Base-by-base conservation (phyloP, 176 grass and related monocot species). In the Canna indica region DNA sequence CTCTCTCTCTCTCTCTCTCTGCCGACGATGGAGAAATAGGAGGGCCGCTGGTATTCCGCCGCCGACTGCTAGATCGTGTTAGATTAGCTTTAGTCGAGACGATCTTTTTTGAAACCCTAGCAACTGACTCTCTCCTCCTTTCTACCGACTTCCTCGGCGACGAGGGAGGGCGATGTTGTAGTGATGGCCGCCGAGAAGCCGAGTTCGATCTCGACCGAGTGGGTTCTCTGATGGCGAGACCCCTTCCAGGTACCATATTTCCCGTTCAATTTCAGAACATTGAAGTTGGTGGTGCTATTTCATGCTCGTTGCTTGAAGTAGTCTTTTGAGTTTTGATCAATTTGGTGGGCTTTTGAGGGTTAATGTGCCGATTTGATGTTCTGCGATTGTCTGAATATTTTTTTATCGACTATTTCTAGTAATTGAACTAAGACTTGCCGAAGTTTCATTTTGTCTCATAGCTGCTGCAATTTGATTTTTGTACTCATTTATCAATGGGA, bases 161-260 rank as follows among this genome's bases (percentile, higher is more conserved):
- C 35, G 20, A 66, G 35, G 63, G 63, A 39, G 63, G 35, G 63
- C 18, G 63, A 66, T 66, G 63, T 34, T 66, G 63, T 16, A 41
- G 34, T 27, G 32, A 66, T 66, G 63, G 18, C 61, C 35, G 63
- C 18, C 20, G 20, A 41, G 63, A 66, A 36, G 22, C 63, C 63
- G 41, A 44, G 41, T 44, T 44, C 7, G 63, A 66, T 38, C 63
- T 41, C 29, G 33, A 66, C 39, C 63, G 8, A 38, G 35, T 38
- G 35, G 33, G 17, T 41, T 66, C 33, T 38, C 63, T 1, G 63
- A 66, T 25, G 63, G 35, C 63, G 63, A 66, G 63, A 17, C 63
- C 20, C 63, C 63, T 11, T 4, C 35, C 22, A 66, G 63, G 63
- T 66, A 39, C 3, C n/a, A n/a, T n/a, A n/a, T n/a, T n/a, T n/a